These are phyloP conservation scores for Iris macrosiphon DNA, from an alignment of 106 monocot genomes.

Conservation along the genomic window DNA sequence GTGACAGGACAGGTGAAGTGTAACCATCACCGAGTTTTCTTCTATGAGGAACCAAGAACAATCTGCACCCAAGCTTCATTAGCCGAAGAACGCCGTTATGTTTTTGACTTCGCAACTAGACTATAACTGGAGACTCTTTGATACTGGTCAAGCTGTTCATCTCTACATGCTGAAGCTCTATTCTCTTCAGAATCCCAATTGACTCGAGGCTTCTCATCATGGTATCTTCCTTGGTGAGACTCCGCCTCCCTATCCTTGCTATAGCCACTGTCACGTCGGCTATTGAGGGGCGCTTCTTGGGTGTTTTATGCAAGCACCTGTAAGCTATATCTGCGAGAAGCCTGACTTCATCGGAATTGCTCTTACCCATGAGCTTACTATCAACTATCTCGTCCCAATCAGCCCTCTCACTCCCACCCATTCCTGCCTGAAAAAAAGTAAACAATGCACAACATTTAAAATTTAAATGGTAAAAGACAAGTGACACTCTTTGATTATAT, in stretches of 20 bases:
- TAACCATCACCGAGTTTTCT: no score
- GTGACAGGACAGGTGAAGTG: no score
- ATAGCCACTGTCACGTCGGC: conserved; percentile 61
- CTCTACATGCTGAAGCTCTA: conserved; percentile 64
- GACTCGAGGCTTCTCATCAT: conserved; percentile 15
- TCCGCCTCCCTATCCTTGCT: conserved; percentile 34
- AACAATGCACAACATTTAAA: neutral
- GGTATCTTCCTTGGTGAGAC: conserved; percentile 19
- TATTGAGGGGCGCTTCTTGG: conserved; percentile 70
- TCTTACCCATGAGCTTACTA: conserved; percentile 45
- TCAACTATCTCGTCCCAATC: conserved; percentile 95
- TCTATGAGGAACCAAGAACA: no score
- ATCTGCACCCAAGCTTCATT: no score
- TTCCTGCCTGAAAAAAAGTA: conserved; percentile 62
- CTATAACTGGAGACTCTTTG: conserved; percentile 20
- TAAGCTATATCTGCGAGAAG: conserved; percentile 65
- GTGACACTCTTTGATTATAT: no score
- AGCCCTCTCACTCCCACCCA: conserved; percentile 60
- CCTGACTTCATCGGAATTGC: conserved; percentile 38
- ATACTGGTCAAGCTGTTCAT: conserved; percentile 40
- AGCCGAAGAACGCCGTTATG: no score
- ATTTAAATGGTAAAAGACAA: no score
- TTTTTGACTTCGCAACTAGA: no score
- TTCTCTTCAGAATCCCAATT: conserved; percentile 35
- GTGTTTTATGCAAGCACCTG: conserved; percentile 64